phyloP scores from a whole-genome alignment of 2,329 filamentous ascomycete genomes.

The Sarocladium oryzae region DNA sequence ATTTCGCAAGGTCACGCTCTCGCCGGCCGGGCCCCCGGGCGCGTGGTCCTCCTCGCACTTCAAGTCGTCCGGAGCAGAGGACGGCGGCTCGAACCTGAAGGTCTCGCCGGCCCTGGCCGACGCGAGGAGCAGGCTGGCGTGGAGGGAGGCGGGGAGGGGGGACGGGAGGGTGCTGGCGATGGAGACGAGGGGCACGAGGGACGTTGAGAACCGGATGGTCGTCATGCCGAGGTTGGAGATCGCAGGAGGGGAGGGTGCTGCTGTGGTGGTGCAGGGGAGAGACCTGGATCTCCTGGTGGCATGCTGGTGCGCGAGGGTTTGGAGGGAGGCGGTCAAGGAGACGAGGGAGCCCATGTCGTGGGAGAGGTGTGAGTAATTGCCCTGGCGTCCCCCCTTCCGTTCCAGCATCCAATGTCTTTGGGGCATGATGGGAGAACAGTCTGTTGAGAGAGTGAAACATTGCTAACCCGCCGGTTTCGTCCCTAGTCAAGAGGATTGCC shows the following conservation, averaged over 20 bases:
- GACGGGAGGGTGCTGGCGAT: conserved; percentile 2
- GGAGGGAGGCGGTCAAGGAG: conserved; percentile 9
- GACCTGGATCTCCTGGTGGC: conserved; percentile 10
- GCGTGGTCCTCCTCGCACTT: not conserved
- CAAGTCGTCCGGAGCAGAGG: not conserved
- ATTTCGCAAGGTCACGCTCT: not conserved
- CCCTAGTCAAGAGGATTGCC: conserved; percentile 5
- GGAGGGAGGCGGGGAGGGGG: not conserved
- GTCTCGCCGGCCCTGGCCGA: not conserved
- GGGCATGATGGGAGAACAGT: not conserved
- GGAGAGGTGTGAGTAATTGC: conserved; percentile 9
- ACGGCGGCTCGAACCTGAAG: not conserved
- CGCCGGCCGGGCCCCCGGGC: not conserved
- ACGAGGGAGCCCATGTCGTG: conserved; percentile 10
- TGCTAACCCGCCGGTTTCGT: not conserved
- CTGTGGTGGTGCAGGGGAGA: conserved; percentile 4
- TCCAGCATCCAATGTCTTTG: too few relatives aligned
- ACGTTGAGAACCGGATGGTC: not conserved
- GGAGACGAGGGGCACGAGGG: conserved; percentile 7
- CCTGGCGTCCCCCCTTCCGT: not conserved
- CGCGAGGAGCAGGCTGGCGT: not conserved
- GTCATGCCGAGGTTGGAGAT: conserved; percentile 9
- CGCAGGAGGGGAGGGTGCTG: not conserved
- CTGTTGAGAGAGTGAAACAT: not conserved
- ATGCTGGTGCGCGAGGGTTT: conserved; percentile 9